These are phyloP conservation scores for Colletotrichum euphorbiae DNA, from an alignment of 2,329 filamentous ascomycete genomes.

Conservation along the genomic window DNA sequence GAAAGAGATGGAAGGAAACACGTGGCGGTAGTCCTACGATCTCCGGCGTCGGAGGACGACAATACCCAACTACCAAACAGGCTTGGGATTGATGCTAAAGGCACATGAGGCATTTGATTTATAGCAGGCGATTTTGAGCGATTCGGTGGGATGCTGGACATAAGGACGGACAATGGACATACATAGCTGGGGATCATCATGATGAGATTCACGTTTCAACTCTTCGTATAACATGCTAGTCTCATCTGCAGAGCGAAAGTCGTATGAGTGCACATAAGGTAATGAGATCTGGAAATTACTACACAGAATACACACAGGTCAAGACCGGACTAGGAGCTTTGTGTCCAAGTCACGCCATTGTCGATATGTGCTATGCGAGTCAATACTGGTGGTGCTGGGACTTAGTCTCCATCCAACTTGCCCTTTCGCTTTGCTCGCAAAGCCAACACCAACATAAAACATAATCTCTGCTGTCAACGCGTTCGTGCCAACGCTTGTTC, in stretches of 20 bases:
- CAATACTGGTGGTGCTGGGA: too few relatives aligned
- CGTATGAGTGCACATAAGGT: neutral
- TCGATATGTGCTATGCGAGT: too few relatives aligned
- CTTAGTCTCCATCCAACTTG: too few relatives aligned
- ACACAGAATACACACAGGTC: too few relatives aligned
- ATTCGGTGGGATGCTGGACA: slow-evolving; percentile 8
- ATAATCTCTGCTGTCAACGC: too few relatives aligned
- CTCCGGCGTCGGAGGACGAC: slow-evolving; percentile 39
- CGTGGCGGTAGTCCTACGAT: slow-evolving; percentile 33
- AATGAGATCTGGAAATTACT: too few relatives aligned
- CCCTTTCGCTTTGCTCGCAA: too few relatives aligned
- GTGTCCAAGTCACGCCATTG: too few relatives aligned
- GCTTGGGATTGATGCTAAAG: slow-evolving; percentile 30
- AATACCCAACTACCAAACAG: slow-evolving; percentile 39
- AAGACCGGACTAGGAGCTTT: too few relatives aligned
- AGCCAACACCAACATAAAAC: too few relatives aligned
- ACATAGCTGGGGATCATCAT: neutral
- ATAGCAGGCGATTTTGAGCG: slow-evolving; percentile 21
- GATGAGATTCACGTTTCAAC: slow-evolving; percentile 12
- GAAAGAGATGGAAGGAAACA: slow-evolving; percentile 38
- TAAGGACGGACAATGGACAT: neutral
- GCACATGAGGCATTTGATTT: neutral
- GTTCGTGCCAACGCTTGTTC: too few relatives aligned
- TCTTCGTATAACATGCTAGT: slow-evolving; percentile 13
- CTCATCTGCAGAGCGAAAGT: slow-evolving; percentile 4